These are phyloP conservation scores for Daedaleopsis sinensis DNA, from an alignment of 768 basidiomycete genomes.

Conservation along the genomic window DNA sequence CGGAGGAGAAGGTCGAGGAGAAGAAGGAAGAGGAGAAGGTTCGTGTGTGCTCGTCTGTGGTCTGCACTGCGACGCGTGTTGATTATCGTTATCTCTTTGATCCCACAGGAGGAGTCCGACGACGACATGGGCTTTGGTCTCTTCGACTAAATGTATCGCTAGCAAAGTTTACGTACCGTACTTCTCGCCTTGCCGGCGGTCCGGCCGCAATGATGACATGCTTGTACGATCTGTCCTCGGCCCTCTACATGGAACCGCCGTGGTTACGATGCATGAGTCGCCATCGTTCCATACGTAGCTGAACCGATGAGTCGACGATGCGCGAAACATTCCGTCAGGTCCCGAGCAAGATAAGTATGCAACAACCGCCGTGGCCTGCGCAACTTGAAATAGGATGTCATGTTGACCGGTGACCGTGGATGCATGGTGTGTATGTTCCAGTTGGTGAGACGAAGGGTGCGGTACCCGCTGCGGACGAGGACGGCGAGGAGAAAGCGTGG, in stretches of 20 bases:
- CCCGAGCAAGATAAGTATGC: too few species aligned
- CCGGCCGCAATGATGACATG: constrained; percentile 20
- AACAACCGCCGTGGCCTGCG: too few species aligned
- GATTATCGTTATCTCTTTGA: neutral
- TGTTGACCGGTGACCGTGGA: too few species aligned
- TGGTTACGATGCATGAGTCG: neutral
- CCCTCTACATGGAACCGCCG: neutral
- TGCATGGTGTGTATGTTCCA: too few species aligned
- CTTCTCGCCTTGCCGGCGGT: constrained; percentile 1
- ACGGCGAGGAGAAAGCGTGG: too few species aligned
- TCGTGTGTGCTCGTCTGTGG: constrained; percentile 25
- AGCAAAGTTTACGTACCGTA: constrained; percentile 16
- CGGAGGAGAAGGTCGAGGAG: constrained; percentile 79
- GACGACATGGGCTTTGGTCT: constrained; percentile 99
- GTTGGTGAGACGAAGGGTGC: too few species aligned
- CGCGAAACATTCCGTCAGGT: too few species aligned
- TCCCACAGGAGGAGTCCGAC: constrained; percentile 82
- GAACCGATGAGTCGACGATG: too few species aligned
- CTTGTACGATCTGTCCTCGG: constrained; percentile 10
- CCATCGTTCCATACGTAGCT: too few species aligned
- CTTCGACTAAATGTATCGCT: constrained; percentile 71
- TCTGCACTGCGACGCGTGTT: neutral
- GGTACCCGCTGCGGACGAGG: too few species aligned
- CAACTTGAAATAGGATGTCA: too few species aligned
- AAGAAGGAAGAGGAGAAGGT: constrained; percentile 91